Evolutionary conservation across 2,329 filamentous ascomycete genomes (phyloP).

Genomic region (Aspergillus tanneri): DNA sequence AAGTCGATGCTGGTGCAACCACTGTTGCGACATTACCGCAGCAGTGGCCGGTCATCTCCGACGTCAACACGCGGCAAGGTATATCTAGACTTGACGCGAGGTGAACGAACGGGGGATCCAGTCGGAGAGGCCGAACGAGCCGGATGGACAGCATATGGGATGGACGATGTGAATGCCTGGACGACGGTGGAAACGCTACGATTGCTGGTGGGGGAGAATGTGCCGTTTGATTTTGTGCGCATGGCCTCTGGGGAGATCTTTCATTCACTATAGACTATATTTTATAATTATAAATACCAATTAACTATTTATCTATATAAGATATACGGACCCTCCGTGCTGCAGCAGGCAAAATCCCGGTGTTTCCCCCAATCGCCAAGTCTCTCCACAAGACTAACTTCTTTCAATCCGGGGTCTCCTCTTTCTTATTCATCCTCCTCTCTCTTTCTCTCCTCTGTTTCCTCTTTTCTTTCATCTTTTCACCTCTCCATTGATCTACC

Average conservation of each 20-base stretch:
- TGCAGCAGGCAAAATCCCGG: conserved; percentile 21
- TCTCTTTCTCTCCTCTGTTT: conserved; percentile 6
- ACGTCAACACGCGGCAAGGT: conserved; percentile 58
- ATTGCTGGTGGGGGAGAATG: conserved; percentile 78
- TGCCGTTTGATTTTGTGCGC: conserved; percentile 82
- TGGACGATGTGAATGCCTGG: conserved; percentile 77
- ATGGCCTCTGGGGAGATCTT: conserved; percentile 63
- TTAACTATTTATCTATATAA: no score
- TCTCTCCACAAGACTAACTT: no score
- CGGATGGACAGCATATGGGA: conserved; percentile 77
- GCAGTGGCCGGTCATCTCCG: conserved; percentile 40
- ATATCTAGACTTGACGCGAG: conserved; percentile 75
- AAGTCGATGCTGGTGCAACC: conserved; percentile 78
- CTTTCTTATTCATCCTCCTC: conserved; percentile 5
- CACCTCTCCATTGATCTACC: background rate
- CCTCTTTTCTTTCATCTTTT: conserved; percentile 1
- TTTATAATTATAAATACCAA: no score
- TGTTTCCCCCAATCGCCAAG: background rate
- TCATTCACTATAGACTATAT: background rate
- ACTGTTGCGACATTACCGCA: conserved; percentile 68
- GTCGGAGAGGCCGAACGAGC: conserved; percentile 67
- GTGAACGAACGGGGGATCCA: conserved; percentile 66
- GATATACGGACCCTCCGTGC: conserved; percentile 17
- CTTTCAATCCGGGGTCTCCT: conserved; percentile 17
- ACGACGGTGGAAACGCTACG: conserved; percentile 79